Evolutionary conservation across 1,139 yeast genomes (phyloP), one percentile per base, ranked within the genome.

Genomic region (Geotrichum fermentans): DNA sequence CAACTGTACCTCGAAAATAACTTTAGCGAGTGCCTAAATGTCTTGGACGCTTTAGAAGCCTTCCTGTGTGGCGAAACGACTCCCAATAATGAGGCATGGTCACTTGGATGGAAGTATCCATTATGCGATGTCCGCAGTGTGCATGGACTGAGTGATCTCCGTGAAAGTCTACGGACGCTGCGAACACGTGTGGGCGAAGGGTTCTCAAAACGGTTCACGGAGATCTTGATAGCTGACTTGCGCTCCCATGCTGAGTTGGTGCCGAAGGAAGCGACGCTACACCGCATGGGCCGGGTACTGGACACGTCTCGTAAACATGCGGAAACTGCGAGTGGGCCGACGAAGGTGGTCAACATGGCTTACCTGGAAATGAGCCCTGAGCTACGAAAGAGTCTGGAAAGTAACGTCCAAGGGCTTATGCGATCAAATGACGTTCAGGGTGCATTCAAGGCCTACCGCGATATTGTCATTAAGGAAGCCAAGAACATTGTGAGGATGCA

Each of bases 371-470:
- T 80, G 5, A 60, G 63, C 7, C 68, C 69, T 0, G 61, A 59
- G 0, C 68, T 74, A 37, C 74, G 76, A 54, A 54, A 55, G 0
- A 63, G 69, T 21, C 64, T 87, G 5, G 67, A 68, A 7, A 72
- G 66, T 1, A 74, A 72, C 46, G 71, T 87, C 24, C 63, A 66
- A 18, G 83, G 84, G 40, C 70, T 88, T 38, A 70, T 78, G 10
- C 76, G 80, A 54, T 78, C 90, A 36, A 83, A 82, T 30, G 80
- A 78, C 58, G 67, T 89, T 40, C 73, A 78, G 1, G 72, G 77
- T 20, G 88, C 95, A 0, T 83, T 83, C 58, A 72, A 74, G 33
- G 61, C 72, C 7, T 89, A 85, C 63, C 87, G 83, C 60, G 94
- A 82, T 24, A 73, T 73, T 32, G 78, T 85, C 17, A 71, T 82